These are phyloP conservation scores for Mitragyna speciosa DNA, from an alignment of 257 asterid genomes.

Conservation along the genomic window DNA sequence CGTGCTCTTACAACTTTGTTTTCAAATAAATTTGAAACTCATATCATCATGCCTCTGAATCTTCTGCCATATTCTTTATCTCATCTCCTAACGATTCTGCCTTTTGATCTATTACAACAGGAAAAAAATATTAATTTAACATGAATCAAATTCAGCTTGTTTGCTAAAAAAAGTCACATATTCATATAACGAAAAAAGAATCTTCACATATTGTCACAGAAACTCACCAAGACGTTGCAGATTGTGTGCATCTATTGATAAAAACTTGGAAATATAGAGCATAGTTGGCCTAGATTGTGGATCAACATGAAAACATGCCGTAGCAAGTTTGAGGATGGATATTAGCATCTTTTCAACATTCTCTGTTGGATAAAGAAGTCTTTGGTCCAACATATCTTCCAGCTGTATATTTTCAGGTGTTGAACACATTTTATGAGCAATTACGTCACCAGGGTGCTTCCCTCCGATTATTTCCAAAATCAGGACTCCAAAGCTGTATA, in stretches of 20 bases:
- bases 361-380: not conserved
- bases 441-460: slow-evolving; percentile 22
- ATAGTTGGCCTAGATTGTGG: slow-evolving; percentile 37
- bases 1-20: too few species aligned
- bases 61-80: too few species aligned
- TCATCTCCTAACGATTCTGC: too few species aligned
- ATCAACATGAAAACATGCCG: slow-evolving; percentile 20
- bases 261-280: slow-evolving; percentile 22
- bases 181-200: too few species aligned
- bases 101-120: too few species aligned
- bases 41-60: too few species aligned
- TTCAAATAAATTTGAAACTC: too few species aligned
- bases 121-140: too few species aligned
- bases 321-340: slow-evolving; percentile 22
- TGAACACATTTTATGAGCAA: not conserved
- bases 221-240: too few species aligned
- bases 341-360: slow-evolving; percentile 12
- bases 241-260: slow-evolving; percentile 9
- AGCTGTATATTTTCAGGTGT: not conserved
- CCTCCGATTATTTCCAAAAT: slow-evolving; percentile 36
- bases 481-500: slow-evolving; percentile 41
- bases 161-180: too few species aligned
- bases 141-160: too few species aligned
- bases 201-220: too few species aligned
- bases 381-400: slow-evolving; percentile 22